phyloP scores from a whole-genome alignment of 129 eudicot genomes.

The Saussurea involucrata region DNA sequence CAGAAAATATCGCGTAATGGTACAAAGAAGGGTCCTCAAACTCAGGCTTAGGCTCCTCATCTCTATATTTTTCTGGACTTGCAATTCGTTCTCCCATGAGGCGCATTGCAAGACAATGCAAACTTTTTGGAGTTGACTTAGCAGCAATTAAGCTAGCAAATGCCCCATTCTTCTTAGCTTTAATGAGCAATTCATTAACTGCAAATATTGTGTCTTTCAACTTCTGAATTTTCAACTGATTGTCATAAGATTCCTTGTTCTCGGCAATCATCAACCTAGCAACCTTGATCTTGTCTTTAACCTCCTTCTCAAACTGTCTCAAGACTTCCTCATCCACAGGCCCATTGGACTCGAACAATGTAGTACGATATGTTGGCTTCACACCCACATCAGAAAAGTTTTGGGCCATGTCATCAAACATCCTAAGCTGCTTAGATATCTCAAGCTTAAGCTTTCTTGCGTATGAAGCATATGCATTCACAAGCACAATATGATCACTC shows the following conservation, averaged over 20 bases:
- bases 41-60: constrained; percentile 77
- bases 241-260: constrained; percentile 82
- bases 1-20: constrained; percentile 90
- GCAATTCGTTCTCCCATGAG: constrained; percentile 88
- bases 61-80: constrained; percentile 71
- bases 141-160: constrained; percentile 83
- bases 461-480: constrained; percentile 66
- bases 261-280: constrained; percentile 76
- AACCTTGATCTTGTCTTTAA: constrained; percentile 78
- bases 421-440: constrained; percentile 54
- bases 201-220: constrained; percentile 90
- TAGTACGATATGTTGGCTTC: constrained; percentile 47
- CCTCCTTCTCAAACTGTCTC: constrained; percentile 92
- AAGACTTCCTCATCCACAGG: constrained; percentile 81
- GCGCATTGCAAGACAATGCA: constrained; percentile 97
- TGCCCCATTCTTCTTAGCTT: constrained; percentile 86
- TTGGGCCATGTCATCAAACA: constrained; percentile 59
- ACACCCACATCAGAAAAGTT: constrained; percentile 43
- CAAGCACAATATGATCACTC: constrained; percentile 59
- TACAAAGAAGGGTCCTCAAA: constrained; percentile 79
- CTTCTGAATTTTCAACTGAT: constrained; percentile 89
- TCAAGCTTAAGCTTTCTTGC: constrained; percentile 74
- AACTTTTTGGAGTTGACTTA: constrained; percentile 86
- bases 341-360: constrained; percentile 67
- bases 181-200: constrained; percentile 68